These are phyloP conservation scores for Drechslerella coelobrocha DNA, from an alignment of 2,329 filamentous ascomycete species.

Conservation along the genomic window DNA sequence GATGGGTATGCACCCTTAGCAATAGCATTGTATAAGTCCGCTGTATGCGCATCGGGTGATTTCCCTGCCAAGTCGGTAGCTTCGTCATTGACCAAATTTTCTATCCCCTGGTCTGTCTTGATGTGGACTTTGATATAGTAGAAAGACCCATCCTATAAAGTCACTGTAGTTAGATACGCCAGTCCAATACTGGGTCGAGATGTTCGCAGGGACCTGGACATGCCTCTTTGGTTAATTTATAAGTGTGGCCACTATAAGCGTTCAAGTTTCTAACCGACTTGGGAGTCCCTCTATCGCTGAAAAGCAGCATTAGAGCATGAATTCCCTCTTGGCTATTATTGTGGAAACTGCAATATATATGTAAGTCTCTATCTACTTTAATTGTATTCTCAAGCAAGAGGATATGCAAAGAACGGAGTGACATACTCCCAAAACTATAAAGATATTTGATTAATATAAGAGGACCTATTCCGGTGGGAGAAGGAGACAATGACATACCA, in stretches of 20 bases:
- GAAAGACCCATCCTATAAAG: constrained; percentile 67
- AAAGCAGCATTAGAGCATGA: constrained; percentile 71
- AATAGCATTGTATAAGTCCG: constrained; percentile 71
- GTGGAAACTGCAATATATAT: constrained; percentile 23
- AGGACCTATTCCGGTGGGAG: background rate
- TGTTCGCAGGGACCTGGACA: no score
- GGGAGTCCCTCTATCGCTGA: constrained; percentile 71
- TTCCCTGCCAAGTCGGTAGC: constrained; percentile 57
- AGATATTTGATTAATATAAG: background rate
- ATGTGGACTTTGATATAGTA: constrained; percentile 71
- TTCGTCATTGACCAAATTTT: constrained; percentile 67
- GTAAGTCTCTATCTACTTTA: background rate
- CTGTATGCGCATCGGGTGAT: constrained; percentile 69
- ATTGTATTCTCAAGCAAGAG: no score
- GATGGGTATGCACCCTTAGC: constrained; percentile 67
- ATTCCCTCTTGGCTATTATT: constrained; percentile 66
- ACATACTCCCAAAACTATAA: constrained; percentile 50
- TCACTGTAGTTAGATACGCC: background rate
- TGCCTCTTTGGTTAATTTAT: constrained; percentile 67
- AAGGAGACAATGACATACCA: constrained; percentile 20
- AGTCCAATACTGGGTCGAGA: no score
- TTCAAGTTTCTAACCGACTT: constrained; percentile 72
- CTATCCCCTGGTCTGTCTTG: constrained; percentile 69
- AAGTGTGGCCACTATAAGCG: constrained; percentile 71
- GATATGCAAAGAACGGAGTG: background rate